These are phyloP conservation scores for Daldinia eschscholtzii DNA, from an alignment of 2,329 filamentous ascomycete species.

Conservation along the genomic window DNA sequence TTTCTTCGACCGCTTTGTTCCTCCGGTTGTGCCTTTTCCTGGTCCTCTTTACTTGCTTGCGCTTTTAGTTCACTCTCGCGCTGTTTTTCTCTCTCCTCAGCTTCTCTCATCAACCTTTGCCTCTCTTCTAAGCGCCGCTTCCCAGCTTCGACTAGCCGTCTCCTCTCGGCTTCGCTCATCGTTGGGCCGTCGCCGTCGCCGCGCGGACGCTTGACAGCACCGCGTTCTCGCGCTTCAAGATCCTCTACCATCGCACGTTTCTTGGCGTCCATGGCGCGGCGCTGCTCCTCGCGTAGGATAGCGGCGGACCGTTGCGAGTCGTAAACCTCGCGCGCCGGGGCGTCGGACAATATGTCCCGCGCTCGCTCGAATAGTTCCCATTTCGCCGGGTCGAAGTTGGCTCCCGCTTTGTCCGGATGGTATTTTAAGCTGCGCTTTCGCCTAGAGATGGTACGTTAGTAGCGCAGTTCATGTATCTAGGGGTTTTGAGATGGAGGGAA, in stretches of 20 bases:
- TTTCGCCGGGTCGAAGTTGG: constrained; percentile 79
- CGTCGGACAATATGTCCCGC: constrained; percentile 83
- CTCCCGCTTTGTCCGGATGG: constrained; percentile 91
- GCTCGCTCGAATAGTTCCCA: constrained; percentile 90
- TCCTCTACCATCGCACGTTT: constrained; percentile 86
- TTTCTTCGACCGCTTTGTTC: constrained; percentile 51
- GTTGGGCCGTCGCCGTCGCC: constrained; percentile 57
- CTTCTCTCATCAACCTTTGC: constrained; percentile 58
- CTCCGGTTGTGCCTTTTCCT: background rate
- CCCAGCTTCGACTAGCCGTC: constrained; percentile 53
- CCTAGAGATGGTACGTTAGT: constrained; percentile 31
- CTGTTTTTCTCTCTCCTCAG: constrained; percentile 57
- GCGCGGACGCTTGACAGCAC: constrained; percentile 68
- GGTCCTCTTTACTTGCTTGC: constrained; percentile 16
- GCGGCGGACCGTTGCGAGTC: constrained; percentile 77
- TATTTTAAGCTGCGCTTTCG: constrained; percentile 84
- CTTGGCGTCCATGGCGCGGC: constrained; percentile 79
- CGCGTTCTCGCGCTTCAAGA: constrained; percentile 81
- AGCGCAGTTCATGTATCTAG: background rate
- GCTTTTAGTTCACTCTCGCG: constrained; percentile 52
- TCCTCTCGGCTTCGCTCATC: constrained; percentile 49
- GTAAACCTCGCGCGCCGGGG: constrained; percentile 79
- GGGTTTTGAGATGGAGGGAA: background rate
- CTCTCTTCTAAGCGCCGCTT: constrained; percentile 57
- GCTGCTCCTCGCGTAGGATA: constrained; percentile 76